Evolutionary conservation across 164 flowering plant species (phyloP), one percentile per base, ranked within the genome.

Genomic region (Berberis thunbergii): DNA sequence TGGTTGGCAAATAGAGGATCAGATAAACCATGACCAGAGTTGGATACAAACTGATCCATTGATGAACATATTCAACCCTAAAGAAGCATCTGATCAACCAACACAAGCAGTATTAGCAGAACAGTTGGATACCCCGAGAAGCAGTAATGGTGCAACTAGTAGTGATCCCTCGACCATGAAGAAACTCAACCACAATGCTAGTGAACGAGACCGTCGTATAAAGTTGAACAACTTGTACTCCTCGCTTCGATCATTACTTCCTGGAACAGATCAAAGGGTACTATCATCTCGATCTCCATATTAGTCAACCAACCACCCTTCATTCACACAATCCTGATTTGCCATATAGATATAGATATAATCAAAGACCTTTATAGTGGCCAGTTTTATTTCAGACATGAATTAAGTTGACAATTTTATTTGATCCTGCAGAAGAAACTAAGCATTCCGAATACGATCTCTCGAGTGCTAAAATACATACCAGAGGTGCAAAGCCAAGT

Each of bases 161-260:
- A 13, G 49, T 7, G 59, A 66, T 11, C 62, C 70, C 4, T 45
- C 63, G 1, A 54, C 59, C 49, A 70, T 45, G 1, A 86, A 83
- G 78, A 90, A 86, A 63, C 73, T 80, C 4, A 79, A 79, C 68
- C 97, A 90, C 63, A 90, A 87, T 62, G 92, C 94, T 1, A 81
- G 79, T 41, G 95, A 90, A 66, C 84, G 92, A 3, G 80, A 83
- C 59, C 88, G 95, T 4, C 83, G 97, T 0, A 84, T 79, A 70
- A 84, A 74, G 73, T 72, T 90, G 54, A 90, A 84, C 64, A 12
- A 6, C 7, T 54, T 90, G 62, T 87, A 76, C 69, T 76, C 83
- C 3, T 64, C 84, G 26, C 86, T 89, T 39, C 82, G 85, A 46
- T 77, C 84, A 0, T 49, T 84, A 48, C 87, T 87, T 62, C 96